A percentile compares a stretch with the other conserved stretches of the same genome.
phyloP scores from a whole-genome alignment of 148 eudicot genomes.

The Camellia granthamiana region DNA sequence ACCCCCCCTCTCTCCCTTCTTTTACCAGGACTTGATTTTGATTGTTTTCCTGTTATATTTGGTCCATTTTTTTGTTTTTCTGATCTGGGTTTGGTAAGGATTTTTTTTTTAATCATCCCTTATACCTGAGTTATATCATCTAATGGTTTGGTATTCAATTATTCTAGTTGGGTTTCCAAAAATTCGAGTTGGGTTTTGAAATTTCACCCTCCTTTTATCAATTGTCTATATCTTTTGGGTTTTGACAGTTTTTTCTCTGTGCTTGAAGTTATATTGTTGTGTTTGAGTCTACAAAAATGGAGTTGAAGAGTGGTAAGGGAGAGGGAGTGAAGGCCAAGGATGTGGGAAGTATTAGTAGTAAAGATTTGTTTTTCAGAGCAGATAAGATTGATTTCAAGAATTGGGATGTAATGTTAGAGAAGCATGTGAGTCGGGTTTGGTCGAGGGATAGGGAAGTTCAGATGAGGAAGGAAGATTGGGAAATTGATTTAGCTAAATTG shows the following conservation, averaged over 20 bases:
- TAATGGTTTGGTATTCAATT: background rate
- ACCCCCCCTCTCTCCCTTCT: too few relatives aligned
- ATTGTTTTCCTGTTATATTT: background rate
- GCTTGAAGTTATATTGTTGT: conserved; percentile 3
- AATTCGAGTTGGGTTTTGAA: too few relatives aligned
- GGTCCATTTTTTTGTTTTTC: background rate
- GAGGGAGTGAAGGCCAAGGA: conserved; percentile 25
- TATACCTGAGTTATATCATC: too few relatives aligned
- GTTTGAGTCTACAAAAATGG: conserved; percentile 30
- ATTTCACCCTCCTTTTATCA: background rate
- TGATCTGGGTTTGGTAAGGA: background rate
- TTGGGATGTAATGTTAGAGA: conserved; percentile 73
- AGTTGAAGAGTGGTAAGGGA: conserved; percentile 36
- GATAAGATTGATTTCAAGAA: conserved; percentile 79
- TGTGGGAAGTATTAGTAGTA: conserved; percentile 29
- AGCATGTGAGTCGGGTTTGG: conserved; percentile 56
- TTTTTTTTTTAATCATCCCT: too few relatives aligned
- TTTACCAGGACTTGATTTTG: background rate
- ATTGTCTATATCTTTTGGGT: background rate
- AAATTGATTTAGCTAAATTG: conserved; percentile 70
- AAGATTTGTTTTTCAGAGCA: conserved; percentile 57
- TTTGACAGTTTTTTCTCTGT: background rate
- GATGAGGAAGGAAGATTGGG: conserved; percentile 67
- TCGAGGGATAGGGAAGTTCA: conserved; percentile 41
- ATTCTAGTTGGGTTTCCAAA: background rate